Evolutionary conservation across 768 basidiomycete species (phyloP).

Genomic region (Amanita jacksonii): DNA sequence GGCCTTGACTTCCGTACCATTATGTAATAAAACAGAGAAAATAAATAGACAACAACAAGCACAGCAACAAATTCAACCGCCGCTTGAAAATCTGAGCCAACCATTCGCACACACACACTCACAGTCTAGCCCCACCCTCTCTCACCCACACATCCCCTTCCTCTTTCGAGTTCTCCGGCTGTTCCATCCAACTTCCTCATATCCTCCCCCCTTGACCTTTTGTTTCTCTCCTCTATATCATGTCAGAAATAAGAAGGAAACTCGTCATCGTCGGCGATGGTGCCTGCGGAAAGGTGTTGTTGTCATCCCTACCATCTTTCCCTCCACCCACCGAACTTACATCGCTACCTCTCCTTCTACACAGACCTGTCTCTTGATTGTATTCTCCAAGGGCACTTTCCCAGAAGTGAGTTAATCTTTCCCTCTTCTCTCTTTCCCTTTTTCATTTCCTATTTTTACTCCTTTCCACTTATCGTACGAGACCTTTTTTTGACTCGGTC

Average conservation of each 20-base stretch:
- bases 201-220: not conserved
- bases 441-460: not conserved
- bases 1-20: slow-evolving; percentile 18
- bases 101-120: no score
- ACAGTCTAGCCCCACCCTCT: no score
- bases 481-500: no score
- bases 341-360: slow-evolving; percentile 6
- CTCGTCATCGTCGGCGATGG: slow-evolving; percentile 99
- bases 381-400: slow-evolving; percentile 95
- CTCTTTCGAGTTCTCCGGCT: not conserved
- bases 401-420: slow-evolving; percentile 58
- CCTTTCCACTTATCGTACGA: no score
- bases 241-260: slow-evolving; percentile 98
- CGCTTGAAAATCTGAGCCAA: not conserved
- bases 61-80: slow-evolving; percentile 9
- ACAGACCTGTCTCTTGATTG: slow-evolving; percentile 88
- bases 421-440: not conserved
- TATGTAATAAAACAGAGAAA: not conserved
- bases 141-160: not conserved
- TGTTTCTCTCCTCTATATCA: slow-evolving; percentile 21
- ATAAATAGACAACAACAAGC: slow-evolving; percentile 4
- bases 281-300: slow-evolving; percentile 83
- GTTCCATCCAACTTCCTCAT: not conserved
- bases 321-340: slow-evolving; percentile 9
- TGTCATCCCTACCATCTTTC: slow-evolving; percentile 12